Evolutionary conservation across 495 filamentous ascomycete species (phyloP).

Genomic region (Symbiotaphrina buchneri): DNA sequence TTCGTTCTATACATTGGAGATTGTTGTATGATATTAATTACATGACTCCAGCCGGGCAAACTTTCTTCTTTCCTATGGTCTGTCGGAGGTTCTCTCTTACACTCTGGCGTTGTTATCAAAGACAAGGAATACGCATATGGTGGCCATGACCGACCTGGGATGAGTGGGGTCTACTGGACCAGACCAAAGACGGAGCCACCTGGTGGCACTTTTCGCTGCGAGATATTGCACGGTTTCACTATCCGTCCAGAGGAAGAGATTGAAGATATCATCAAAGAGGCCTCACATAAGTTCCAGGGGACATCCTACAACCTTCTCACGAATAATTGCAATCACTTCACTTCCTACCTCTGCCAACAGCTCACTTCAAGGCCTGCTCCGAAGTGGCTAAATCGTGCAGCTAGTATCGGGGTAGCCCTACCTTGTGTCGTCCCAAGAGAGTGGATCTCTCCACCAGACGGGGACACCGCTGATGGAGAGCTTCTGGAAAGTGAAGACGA

Average conservation of each 20-base stretch:
- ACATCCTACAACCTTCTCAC: slow-evolving; percentile 54
- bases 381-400: slow-evolving; percentile 56
- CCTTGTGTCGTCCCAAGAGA: slow-evolving; percentile 61
- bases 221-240: slow-evolving; percentile 53
- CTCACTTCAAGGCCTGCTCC: slow-evolving; percentile 42
- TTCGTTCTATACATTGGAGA: not conserved
- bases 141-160: slow-evolving; percentile 41
- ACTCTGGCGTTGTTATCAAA: slow-evolving; percentile 59
- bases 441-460: slow-evolving; percentile 57
- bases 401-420: slow-evolving; percentile 47
- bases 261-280: slow-evolving; percentile 37
- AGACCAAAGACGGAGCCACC: slow-evolving; percentile 41
- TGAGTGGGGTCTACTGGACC: slow-evolving; percentile 64
- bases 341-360: slow-evolving; percentile 38
- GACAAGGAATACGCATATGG: slow-evolving; percentile 62
- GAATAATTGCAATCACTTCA: slow-evolving; percentile 71
- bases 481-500: slow-evolving; percentile 34
- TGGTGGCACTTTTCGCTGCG: slow-evolving; percentile 44
- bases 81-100: slow-evolving; percentile 46
- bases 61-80: slow-evolving; percentile 48
- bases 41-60: slow-evolving; percentile 31
- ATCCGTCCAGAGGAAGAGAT: slow-evolving; percentile 38
- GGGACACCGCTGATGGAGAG: slow-evolving; percentile 45
- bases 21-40: not conserved
- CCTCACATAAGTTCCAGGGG: slow-evolving; percentile 42